phyloP scores from a whole-genome alignment of 1,284 basidiomycete genomes.

The Ustilago bromivora region DNA sequence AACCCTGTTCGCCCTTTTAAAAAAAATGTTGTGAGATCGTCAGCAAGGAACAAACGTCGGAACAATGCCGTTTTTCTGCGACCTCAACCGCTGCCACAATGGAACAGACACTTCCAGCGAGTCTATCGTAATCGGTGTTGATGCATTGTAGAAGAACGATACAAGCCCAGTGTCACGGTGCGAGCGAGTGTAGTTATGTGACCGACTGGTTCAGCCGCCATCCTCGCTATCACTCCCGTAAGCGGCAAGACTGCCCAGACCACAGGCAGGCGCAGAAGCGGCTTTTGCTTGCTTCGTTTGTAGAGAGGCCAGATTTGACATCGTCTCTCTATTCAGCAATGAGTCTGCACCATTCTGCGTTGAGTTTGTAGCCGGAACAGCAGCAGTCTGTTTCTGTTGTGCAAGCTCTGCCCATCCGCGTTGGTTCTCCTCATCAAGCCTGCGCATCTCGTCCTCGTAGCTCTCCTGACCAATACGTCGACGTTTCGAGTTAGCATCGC shows the following conservation, averaged over 20 bases:
- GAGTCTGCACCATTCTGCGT: conserved; percentile 8
- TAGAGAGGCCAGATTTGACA: conserved; percentile 48
- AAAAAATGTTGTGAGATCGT: not conserved
- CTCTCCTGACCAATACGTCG: conserved; percentile 39
- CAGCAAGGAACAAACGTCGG: too few relatives aligned
- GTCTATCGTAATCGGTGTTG: too few relatives aligned
- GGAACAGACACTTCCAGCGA: too few relatives aligned
- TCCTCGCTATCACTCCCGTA: conserved; percentile 66
- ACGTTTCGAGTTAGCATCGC: conserved; percentile 51
- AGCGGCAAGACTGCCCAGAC: conserved; percentile 57
- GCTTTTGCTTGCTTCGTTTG: conserved; percentile 12
- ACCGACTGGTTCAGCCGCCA: conserved; percentile 13
- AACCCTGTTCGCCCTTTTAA: not conserved
- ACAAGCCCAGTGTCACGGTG: not conserved
- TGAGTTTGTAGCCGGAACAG: not conserved
- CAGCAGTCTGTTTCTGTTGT: conserved; percentile 31
- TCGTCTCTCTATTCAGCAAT: conserved; percentile 50
- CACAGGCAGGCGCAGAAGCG: conserved; percentile 13
- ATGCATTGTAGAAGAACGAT: not conserved
- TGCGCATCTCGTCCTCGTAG: conserved; percentile 57
- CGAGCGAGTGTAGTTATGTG: not conserved
- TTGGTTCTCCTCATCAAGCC: conserved; percentile 64
- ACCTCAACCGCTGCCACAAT: too few relatives aligned
- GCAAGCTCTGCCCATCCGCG: conserved; percentile 62
- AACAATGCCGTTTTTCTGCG: too few relatives aligned